A percentile compares a stretch with the other conserved stretches of the same genome.
phyloP scores from a whole-genome alignment of 2,329 filamentous ascomycete genomes.

The Cadophora gregata region DNA sequence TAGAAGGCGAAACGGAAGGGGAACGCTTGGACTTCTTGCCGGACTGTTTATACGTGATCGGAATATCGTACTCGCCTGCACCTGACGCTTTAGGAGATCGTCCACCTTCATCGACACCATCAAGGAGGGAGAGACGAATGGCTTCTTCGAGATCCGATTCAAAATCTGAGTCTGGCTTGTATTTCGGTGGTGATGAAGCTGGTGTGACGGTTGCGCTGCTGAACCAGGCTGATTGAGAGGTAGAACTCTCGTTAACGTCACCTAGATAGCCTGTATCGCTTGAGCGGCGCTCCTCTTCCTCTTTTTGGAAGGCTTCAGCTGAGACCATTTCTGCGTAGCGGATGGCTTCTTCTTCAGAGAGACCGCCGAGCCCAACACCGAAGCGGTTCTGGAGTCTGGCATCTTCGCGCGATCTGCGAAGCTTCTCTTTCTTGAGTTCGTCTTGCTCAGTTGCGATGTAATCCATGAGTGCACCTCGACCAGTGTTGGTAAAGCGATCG shows the following conservation, averaged over 20 bases:
- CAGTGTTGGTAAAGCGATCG: slow-evolving; percentile 64
- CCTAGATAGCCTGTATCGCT: slow-evolving; percentile 58
- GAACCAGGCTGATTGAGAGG: slow-evolving; percentile 45
- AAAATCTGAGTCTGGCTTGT: slow-evolving; percentile 52
- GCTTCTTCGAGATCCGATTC: slow-evolving; percentile 69
- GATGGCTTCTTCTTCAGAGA: slow-evolving; percentile 70
- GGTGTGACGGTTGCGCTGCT: slow-evolving; percentile 58
- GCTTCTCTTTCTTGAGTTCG: slow-evolving; percentile 77
- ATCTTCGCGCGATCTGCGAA: slow-evolving; percentile 69
- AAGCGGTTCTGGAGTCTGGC: slow-evolving; percentile 79
- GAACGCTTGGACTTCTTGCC: slow-evolving; percentile 45
- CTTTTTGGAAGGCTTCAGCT: slow-evolving; percentile 61
- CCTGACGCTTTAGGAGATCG: slow-evolving; percentile 54
- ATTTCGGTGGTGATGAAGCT: slow-evolving; percentile 41
- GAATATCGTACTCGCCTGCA: slow-evolving; percentile 57
- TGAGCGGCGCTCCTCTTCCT: slow-evolving; percentile 58
- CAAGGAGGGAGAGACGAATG: slow-evolving; percentile 65
- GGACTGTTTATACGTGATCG: slow-evolving; percentile 55
- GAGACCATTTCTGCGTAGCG: slow-evolving; percentile 71
- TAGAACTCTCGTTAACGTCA: slow-evolving; percentile 50
- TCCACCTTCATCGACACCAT: slow-evolving; percentile 56
- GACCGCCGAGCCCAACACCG: slow-evolving; percentile 75
- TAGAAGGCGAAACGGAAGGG: slow-evolving; percentile 45
- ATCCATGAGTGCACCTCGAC: slow-evolving; percentile 73
- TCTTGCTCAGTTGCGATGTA: slow-evolving; percentile 87